These are phyloP conservation scores for Antrodiella citrinella DNA, from an alignment of 768 basidiomycete species.

Conservation along the genomic window DNA sequence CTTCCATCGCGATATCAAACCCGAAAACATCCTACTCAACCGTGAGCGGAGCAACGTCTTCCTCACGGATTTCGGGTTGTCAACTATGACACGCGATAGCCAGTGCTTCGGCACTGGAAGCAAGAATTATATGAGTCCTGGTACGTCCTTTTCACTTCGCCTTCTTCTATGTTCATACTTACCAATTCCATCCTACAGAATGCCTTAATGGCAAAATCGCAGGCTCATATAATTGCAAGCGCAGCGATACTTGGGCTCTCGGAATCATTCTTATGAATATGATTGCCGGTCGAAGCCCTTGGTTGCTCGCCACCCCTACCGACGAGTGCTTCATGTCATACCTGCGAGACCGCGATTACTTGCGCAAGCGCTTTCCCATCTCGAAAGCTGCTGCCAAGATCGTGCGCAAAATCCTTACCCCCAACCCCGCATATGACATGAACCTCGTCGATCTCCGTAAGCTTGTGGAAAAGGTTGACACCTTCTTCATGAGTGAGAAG, in stretches of 20 bases:
- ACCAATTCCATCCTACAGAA: constrained; percentile 4
- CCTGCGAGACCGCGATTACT: constrained; percentile 4
- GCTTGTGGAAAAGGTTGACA: constrained; percentile 1
- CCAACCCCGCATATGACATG: neutral
- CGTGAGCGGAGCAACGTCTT: constrained; percentile 29
- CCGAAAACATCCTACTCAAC: constrained; percentile 41
- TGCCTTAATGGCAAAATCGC: constrained; percentile 5
- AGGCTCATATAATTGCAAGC: constrained; percentile 19
- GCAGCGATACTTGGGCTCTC: constrained; percentile 23
- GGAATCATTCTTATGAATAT: constrained; percentile 43
- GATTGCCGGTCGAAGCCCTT: constrained; percentile 39
- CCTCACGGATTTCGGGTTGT: constrained; percentile 38
- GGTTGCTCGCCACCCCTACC: constrained; percentile 30
- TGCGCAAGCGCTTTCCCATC: constrained; percentile 8
- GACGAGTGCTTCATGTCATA: constrained; percentile 8
- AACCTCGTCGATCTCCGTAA: constrained; percentile 4
- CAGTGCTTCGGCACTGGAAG: constrained; percentile 52
- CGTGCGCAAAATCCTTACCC: constrained; percentile 5
- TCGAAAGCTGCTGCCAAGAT: constrained; percentile 7
- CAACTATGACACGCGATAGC: constrained; percentile 30
- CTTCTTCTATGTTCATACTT: neutral
- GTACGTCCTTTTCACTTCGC: constrained; percentile 11
- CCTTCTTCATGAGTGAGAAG: constrained; percentile 10
- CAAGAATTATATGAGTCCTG: constrained; percentile 18
- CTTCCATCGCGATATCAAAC: constrained; percentile 53